Base-by-base conservation (phyloP, 257 asterid species). In the Jasminum sambac region DNA sequence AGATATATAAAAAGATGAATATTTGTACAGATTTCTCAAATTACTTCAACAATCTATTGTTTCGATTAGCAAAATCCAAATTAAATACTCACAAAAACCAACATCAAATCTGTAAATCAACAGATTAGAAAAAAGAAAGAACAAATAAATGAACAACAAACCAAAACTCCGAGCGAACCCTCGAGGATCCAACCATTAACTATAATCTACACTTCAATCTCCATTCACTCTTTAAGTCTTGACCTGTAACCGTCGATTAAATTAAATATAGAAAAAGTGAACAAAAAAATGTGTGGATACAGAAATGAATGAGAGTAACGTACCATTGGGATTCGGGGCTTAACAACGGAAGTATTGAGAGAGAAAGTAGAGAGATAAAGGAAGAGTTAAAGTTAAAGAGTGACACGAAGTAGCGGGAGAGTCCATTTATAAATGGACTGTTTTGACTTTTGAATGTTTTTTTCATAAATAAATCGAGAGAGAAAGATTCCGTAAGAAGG, bases 281-380 rank as follows among this genome's bases (percentile, higher is more conserved):
- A 19, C 25, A 2, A 37, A 25, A 36, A 17, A 19, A 12, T 16
- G 43, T 25, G 41, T 23, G 38, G 37, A 55, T 60, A 50, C 14
- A 24, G 79, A 66, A 71, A 69, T 46, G 58, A 67, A 70, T 46
- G 67, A 74, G 55, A 69, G 17, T 5, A 61, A 64, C 57, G 50
- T 40, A 76, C 55, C 63, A 46, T 42, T 63, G 69, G 38, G 70
- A 67, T 82, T 3, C 7, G 74, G 84, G 80, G 82, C 76, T 82
- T 64, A 70, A 66, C 26, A 46, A 55, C 1, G 75, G 61, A 70
- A 66, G 64, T 64, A n/a, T 42, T 17, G 14, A 10, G 36, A 42
- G 19, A 37, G 68, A 61, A 38, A 68, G 43, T 50, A 61, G 61
- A 50, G 66, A 4, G 36, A 30, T 1, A 37, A 46, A 11, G 41